phyloP scores from a whole-genome alignment of 129 eudicot genomes.

The sunflower (Helianthus annuus) region DNA sequence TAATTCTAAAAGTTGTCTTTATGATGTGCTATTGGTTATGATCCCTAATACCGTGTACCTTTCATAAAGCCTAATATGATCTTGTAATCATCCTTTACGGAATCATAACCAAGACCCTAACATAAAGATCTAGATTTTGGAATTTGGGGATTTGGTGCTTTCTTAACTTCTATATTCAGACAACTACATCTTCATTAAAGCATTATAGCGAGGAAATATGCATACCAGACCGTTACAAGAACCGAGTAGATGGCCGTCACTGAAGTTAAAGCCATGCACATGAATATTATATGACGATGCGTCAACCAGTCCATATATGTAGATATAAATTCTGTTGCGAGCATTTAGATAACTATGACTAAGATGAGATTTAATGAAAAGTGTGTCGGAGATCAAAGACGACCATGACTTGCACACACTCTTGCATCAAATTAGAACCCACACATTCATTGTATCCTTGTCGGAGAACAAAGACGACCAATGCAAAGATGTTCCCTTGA shows the following conservation, averaged over 20 bases:
- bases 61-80: no score
- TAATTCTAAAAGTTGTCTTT: no score
- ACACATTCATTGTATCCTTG: slow-evolving; percentile 15
- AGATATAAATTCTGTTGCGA: slow-evolving; percentile 1
- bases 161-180: slow-evolving; percentile 13
- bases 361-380: slow-evolving; percentile 11
- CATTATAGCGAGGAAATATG: not conserved
- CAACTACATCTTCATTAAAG: not conserved
- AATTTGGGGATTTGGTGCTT: not conserved
- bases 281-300: not conserved
- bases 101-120: slow-evolving; percentile 28
- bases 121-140: not conserved
- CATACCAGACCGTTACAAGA: slow-evolving; percentile 29
- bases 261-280: no score
- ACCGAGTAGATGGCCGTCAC: slow-evolving; percentile 15
- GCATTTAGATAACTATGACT: slow-evolving; percentile 7
- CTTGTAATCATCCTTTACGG: slow-evolving; percentile 8
- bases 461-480: not conserved
- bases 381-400: slow-evolving; percentile 7
- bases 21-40: no score
- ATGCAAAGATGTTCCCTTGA: not conserved
- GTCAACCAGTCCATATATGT: not conserved
- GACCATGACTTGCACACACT: slow-evolving; percentile 17
- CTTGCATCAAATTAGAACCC: slow-evolving; percentile 27
- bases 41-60: slow-evolving; percentile 8